Evolutionary conservation across 306 rosid species (phyloP), one percentile per base, ranked within the genome.

Genomic region (Canavalia gladiata): DNA sequence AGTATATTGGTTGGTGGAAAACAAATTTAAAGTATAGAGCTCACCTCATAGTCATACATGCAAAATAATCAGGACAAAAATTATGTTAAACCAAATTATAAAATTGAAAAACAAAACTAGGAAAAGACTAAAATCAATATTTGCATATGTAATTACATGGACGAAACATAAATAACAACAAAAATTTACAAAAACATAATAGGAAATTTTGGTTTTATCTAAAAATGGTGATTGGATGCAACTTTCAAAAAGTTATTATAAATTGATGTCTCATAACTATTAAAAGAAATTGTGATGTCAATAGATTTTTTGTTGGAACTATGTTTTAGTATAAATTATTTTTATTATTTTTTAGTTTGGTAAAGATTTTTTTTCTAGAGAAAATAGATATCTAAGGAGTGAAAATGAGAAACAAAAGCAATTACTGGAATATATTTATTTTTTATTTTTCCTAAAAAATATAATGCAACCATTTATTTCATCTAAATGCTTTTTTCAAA

Each of bases 31-130:
- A 80, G 28, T 13, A 11, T 25, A 54, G 77, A 83, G 74, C 87
- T 87, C 82, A 90, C 98, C 95, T 95, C 98, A 41, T 95, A 92
- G 90, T 95, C 98, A 88, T 91, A 92, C 91, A 97, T 95, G 87
- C 85, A 81, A 78, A 37, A 78, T 78, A 80, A 80, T 69, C 78
- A 68, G 34, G 58, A 79, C 86, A n/a, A 39, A 54, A 58, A 49
- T 75, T 83, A 74, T 83, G 85, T 81, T 78, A 66, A 78, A 74
- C 67, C 64, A 82, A 87, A 81, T 78, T n/a, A 73, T 63, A 78
- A 83, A 83, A 83, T 75, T 7, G 81, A 65, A 58, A 63, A n/a
- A n/a, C n/a, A 74, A 42, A 58, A 76, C 84, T 76, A 80, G 67
- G 80, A 73, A 50, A 81, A 49, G 52, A 12, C 46, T 74, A 76